Percentiles rank a stretch among this genome's conserved stretches.
phyloP scores from a whole-genome alignment of 305 asterid genomes.

The Solanum hybrid region DNA sequence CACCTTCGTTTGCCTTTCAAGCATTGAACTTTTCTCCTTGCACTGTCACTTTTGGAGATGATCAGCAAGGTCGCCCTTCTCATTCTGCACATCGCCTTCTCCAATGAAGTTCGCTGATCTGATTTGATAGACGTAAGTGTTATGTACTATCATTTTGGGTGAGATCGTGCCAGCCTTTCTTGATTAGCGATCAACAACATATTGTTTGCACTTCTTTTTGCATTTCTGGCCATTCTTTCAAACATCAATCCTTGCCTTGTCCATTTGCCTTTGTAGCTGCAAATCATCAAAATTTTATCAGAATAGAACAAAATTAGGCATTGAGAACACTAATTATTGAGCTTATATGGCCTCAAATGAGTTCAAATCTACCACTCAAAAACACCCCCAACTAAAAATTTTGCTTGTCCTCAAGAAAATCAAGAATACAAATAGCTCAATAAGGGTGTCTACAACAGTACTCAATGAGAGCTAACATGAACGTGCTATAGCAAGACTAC shows the following conservation, averaged over 20 bases:
- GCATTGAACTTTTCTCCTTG: not conserved
- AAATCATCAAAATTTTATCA: too few species aligned
- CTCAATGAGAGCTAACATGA: too few species aligned
- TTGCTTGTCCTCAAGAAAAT: too few species aligned
- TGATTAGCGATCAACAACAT: not conserved
- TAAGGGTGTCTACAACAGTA: too few species aligned
- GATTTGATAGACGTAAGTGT: not conserved
- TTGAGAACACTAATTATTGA: too few species aligned
- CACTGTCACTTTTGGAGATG: not conserved
- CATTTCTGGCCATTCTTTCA: not conserved
- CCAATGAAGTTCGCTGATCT: not conserved
- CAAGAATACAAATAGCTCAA: too few species aligned
- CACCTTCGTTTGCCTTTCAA: not conserved
- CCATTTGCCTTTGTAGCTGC: not conserved
- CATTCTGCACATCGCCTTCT: not conserved
- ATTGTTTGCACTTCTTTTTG: not conserved
- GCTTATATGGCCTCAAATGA: too few species aligned
- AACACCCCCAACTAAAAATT: too few species aligned
- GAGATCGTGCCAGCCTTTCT: not conserved
- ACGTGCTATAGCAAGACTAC: too few species aligned
- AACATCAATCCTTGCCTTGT: not conserved
- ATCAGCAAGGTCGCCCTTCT: not conserved
- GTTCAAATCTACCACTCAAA: too few species aligned
- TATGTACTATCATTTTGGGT: not conserved
- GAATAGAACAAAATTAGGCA: too few species aligned